Conservation (phyloP, 2,329 filamentous ascomycete species). For the Incumbomyces delicatus region DNA sequence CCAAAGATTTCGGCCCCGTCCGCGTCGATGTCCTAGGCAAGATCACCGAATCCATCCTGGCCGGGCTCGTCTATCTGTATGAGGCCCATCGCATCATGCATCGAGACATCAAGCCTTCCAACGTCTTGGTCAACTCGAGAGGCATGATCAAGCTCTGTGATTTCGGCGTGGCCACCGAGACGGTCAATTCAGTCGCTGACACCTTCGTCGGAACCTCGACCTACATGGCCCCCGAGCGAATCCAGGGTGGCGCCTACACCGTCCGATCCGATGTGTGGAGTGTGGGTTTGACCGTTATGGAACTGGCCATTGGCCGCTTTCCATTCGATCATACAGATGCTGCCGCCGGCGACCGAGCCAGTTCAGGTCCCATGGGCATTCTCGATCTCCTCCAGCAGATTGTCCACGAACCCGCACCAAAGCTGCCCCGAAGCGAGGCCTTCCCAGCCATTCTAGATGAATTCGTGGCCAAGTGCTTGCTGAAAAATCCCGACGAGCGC, state of each 20-base stretch:
- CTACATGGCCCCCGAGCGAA: conserved; percentile 98
- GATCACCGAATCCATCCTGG: conserved; percentile 90
- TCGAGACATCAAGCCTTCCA: conserved; percentile 96
- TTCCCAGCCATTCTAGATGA: conserved; percentile 93
- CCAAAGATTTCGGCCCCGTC: conserved; percentile 86
- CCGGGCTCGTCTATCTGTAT: conserved; percentile 90
- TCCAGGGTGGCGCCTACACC: conserved; percentile 92
- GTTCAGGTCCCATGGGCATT: conserved; percentile 75
- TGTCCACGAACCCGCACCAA: conserved; percentile 89
- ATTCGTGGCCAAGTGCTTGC: conserved; percentile 91
- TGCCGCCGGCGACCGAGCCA: conserved; percentile 57
- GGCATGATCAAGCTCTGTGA: conserved; percentile 96
- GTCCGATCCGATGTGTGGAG: conserved; percentile 99
- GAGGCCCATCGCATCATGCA: conserved; percentile 97
- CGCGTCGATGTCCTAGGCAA: conserved; percentile 95
- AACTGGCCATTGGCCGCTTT: conserved; percentile 93
- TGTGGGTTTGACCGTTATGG: conserved; percentile 91
- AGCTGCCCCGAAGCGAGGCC: conserved; percentile 89
- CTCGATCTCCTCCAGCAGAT: conserved; percentile 94
- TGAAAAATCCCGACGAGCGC: conserved; percentile 77
- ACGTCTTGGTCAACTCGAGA: conserved; percentile 88
- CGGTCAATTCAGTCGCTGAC: conserved; percentile 95
- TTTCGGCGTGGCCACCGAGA: conserved; percentile 95
- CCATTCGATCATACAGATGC: conserved; percentile 80
- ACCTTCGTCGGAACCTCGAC: conserved; percentile 98